A percentile compares a stretch with the other conserved stretches of the same genome.
Conservation (phyloP, 2,329 filamentous ascomycete species). For the Orbilia javanica region DNA sequence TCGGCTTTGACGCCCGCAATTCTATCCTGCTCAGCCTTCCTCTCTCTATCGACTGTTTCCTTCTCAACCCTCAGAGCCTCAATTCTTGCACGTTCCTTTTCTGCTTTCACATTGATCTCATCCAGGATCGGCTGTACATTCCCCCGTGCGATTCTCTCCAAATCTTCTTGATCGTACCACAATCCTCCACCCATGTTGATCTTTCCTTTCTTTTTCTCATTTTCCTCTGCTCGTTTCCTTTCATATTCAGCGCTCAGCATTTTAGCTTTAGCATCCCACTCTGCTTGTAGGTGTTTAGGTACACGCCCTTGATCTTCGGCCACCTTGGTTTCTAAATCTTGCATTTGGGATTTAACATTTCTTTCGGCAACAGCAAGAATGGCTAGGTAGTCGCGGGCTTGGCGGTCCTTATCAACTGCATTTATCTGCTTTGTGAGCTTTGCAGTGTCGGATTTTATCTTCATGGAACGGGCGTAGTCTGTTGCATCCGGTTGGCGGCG, state of each 20-base stretch:
- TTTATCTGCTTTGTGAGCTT: conserved; percentile 46
- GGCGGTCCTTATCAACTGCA: conserved; percentile 48
- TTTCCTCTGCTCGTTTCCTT: conserved; percentile 40
- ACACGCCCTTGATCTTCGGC: conserved; percentile 50
- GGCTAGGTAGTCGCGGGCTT: conserved; percentile 49
- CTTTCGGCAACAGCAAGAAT: conserved; percentile 42
- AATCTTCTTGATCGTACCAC: conserved; percentile 55
- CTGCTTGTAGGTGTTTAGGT: conserved; percentile 50
- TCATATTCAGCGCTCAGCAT: conserved; percentile 49
- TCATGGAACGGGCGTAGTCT: conserved; percentile 43
- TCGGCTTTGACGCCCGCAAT: conserved; percentile 42
- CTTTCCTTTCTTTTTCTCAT: conserved; percentile 51
- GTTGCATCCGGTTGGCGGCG: conserved; percentile 31
- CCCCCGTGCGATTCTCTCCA: conserved; percentile 49
- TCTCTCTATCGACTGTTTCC: conserved; percentile 38
- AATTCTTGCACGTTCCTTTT: conserved; percentile 44
- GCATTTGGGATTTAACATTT: conserved; percentile 50
- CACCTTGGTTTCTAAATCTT: conserved; percentile 56
- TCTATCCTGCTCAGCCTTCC: conserved; percentile 24
- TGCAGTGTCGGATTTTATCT: conserved; percentile 53
- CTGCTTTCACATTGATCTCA: conserved; percentile 54
- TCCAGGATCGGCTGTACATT: conserved; percentile 57
- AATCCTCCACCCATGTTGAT: conserved; percentile 56
- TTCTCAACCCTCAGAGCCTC: conserved; percentile 40
- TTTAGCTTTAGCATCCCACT: conserved; percentile 55